These are phyloP conservation scores for Trichoderma semiorbis DNA, from an alignment of 2,329 filamentous ascomycete genomes.

Conservation along the genomic window DNA sequence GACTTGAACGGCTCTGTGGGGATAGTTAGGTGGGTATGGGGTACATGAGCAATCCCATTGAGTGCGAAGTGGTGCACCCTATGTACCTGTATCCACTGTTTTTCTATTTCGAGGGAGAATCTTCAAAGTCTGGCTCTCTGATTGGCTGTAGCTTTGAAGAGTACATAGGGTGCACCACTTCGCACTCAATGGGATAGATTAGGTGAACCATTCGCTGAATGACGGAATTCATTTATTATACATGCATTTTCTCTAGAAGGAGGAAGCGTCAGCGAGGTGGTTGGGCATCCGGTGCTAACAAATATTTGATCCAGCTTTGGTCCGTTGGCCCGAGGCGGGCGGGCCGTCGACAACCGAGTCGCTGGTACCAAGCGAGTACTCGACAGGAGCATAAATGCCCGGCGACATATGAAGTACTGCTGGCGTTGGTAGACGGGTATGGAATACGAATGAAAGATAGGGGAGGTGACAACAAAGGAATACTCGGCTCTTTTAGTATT, in stretches of 20 bases:
- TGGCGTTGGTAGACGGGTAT: neutral
- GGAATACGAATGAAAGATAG: neutral
- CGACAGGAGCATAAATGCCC: neutral
- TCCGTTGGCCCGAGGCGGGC: slow-evolving; percentile 13
- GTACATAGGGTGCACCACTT: too few species aligned
- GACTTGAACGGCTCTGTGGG: neutral
- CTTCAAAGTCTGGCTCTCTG: too few species aligned
- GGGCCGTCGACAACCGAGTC: neutral
- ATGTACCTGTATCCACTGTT: too few species aligned
- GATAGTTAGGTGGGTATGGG: neutral
- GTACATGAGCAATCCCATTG: neutral
- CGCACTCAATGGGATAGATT: too few species aligned
- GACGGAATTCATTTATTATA: neutral
- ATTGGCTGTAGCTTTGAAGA: too few species aligned
- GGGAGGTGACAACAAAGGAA: neutral
- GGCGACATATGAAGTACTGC: neutral
- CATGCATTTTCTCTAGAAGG: neutral
- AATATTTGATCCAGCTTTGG: neutral
- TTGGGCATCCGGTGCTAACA: neutral
- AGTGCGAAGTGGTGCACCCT: too few species aligned
- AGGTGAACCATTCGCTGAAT: neutral
- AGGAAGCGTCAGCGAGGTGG: neutral
- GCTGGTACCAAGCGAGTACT: neutral
- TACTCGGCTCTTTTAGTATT: neutral
- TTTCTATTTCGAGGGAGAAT: too few species aligned